These are phyloP conservation scores for Calocybe gangraenosa DNA, from an alignment of 768 basidiomycete genomes.

Conservation along the genomic window DNA sequence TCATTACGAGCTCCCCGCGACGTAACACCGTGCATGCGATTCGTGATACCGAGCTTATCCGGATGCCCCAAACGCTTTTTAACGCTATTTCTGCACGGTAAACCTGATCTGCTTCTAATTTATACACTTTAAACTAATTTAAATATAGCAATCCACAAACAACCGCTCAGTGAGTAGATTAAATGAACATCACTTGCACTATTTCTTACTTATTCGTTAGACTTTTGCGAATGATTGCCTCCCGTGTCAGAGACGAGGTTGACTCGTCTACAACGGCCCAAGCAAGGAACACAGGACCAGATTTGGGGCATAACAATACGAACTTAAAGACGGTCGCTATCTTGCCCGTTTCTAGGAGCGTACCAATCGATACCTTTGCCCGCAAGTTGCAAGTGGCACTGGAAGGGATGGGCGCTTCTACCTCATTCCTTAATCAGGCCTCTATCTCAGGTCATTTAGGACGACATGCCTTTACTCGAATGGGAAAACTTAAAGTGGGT, in stretches of 20 bases:
- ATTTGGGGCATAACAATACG: slow-evolving; percentile 70
- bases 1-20: slow-evolving; percentile 86
- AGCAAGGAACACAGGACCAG: slow-evolving; percentile 47
- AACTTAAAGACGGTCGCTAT: slow-evolving; percentile 96
- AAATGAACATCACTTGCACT: slow-evolving; percentile 1
- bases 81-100: slow-evolving; percentile 92
- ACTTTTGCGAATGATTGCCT: slow-evolving; percentile 85
- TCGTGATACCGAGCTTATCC: slow-evolving; percentile 93
- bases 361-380: slow-evolving; percentile 88
- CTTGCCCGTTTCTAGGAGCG: slow-evolving; percentile 78
- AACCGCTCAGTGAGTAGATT: slow-evolving; percentile 66
- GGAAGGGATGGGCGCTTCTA: slow-evolving; percentile 91
- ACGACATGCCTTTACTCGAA: slow-evolving; percentile 89
- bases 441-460: slow-evolving; percentile 91
- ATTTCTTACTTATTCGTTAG: slow-evolving; percentile 27
- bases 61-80: slow-evolving; percentile 96
- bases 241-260: slow-evolving; percentile 82
- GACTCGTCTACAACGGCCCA: slow-evolving; percentile 54
- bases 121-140: background rate
- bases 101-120: slow-evolving; percentile 13
- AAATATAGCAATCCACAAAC: slow-evolving; percentile 87
- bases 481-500: slow-evolving; percentile 95
- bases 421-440: slow-evolving; percentile 90
- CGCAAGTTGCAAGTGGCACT: slow-evolving; percentile 83
- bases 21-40: slow-evolving; percentile 95